These are phyloP conservation scores for Trichoderma semiorbis DNA, from an alignment of 2,329 filamentous ascomycete species.

Conservation along the genomic window DNA sequence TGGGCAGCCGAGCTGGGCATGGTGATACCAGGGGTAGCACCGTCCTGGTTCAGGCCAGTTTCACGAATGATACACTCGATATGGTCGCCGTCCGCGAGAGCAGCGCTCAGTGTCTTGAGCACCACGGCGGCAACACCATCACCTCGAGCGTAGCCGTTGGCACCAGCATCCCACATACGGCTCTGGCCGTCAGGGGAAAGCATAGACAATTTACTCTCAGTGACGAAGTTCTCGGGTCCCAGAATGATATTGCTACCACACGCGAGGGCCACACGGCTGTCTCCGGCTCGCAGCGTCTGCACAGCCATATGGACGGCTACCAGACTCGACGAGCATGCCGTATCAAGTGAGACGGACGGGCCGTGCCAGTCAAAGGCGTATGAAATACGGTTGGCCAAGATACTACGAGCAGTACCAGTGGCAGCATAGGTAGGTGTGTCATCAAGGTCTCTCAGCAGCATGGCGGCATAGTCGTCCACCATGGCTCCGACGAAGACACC, in stretches of 20 bases:
- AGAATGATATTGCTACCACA: slow-evolving; percentile 53
- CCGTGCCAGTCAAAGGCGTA: slow-evolving; percentile 47
- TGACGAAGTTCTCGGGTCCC: slow-evolving; percentile 32
- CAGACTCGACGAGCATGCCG: slow-evolving; percentile 48
- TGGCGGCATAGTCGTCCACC: too few relatives aligned
- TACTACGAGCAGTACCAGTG: slow-evolving; percentile 38
- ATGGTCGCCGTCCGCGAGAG: too few relatives aligned
- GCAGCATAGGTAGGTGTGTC: slow-evolving; percentile 33
- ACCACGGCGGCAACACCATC: neutral
- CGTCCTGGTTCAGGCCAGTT: too few relatives aligned
- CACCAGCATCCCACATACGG: neutral
- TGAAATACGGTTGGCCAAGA: slow-evolving; percentile 41
- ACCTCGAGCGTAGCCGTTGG: neutral
- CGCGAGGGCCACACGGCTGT: neutral
- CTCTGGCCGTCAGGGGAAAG: neutral
- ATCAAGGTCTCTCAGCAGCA: too few relatives aligned
- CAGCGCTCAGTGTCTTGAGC: too few relatives aligned
- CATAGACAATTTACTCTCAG: slow-evolving; percentile 13
- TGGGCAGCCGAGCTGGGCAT: too few relatives aligned
- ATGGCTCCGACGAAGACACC: too few relatives aligned
- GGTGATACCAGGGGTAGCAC: too few relatives aligned
- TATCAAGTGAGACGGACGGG: slow-evolving; percentile 48
- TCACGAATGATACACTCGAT: too few relatives aligned
- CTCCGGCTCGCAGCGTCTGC: slow-evolving; percentile 24
- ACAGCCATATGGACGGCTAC: slow-evolving; percentile 44